phyloP scores from a whole-genome alignment of 345 rosid species.

The Adansonia digitata region DNA sequence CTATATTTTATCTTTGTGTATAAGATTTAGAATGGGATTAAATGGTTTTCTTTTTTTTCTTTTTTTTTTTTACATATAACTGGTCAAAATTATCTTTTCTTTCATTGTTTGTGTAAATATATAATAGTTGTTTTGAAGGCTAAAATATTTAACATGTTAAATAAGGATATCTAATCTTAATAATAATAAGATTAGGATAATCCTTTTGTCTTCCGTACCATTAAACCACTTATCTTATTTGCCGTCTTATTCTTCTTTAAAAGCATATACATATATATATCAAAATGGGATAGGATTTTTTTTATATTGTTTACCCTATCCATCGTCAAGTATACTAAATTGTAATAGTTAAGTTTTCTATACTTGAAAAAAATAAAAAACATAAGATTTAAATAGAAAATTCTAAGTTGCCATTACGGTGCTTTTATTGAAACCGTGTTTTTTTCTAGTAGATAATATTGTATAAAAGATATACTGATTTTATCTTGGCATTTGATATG shows the following conservation, averaged over 20 bases:
- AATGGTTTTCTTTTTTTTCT: not conserved
- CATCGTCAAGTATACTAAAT: not conserved
- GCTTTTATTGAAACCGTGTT: not conserved
- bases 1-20: not conserved
- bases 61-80: too few relatives aligned
- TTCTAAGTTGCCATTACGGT: not conserved
- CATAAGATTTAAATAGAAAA: not conserved
- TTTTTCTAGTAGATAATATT: too few relatives aligned
- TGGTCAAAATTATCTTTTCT: not conserved
- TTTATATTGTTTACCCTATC: not conserved
- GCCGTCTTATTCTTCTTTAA: not conserved
- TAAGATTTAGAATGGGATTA: not conserved
- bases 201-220: too few relatives aligned
- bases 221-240: not conserved
- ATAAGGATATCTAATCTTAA: too few relatives aligned
- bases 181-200: not conserved
- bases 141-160: too few relatives aligned
- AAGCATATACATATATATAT: too few relatives aligned
- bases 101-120: too few relatives aligned
- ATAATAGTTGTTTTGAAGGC: too few relatives aligned
- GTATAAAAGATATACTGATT: too few relatives aligned
- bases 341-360: not conserved
- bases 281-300: not conserved
- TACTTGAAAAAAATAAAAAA: too few relatives aligned
- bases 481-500: too few relatives aligned